Evolutionary conservation across 2,329 filamentous ascomycete genomes (phyloP), one percentile per base, ranked within the genome.

Genomic region (Aspergillus hiratsukae): DNA sequence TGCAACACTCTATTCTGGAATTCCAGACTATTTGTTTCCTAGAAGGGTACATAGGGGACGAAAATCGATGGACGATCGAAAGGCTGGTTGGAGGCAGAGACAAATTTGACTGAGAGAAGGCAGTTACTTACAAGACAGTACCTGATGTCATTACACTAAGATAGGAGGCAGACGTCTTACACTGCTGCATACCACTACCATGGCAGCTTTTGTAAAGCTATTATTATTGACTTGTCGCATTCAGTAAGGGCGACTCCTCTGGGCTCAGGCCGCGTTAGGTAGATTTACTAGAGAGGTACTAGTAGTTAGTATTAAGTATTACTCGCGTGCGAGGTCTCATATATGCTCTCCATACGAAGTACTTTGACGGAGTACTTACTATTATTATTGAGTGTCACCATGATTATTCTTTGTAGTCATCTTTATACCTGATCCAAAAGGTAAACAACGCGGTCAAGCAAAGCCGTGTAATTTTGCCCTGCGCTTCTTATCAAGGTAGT

Each of bases 211-310:
- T 37, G 31, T 17, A 37, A 23, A 46, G 43, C 10, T 46, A 46
- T 17, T n/a, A 41, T 43, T 43, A 43, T 46, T 46, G 21, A 23
- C 23, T 46, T 46, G 27, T 27, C 21, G 17, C 43, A 14, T 23
- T 7, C 43, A 46, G 62, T 64, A 64, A 62, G 57, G 62, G 60
- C 55, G 46, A 51, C 49, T 50, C 48, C 45, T 58, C 45, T 45
- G 57, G 56, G 58, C 58, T 65, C 58, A 65, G 62, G 60, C 60
- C 61, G 57, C 58, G 52, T 59, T 56, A 55, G 53, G 56, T 54
- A 53, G 48, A 59, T 37, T 57, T 53, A 6, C 53, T 35, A n/a
- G n/a, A n/a, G n/a, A n/a, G n/a, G n/a, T n/a, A 51, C 31, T 37
- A 37, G 31, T 17, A 17, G 31, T 14, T 37, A 37, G 31, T 37